phyloP scores from a whole-genome alignment of 257 asterid genomes.

The Solanum piurae region DNA sequence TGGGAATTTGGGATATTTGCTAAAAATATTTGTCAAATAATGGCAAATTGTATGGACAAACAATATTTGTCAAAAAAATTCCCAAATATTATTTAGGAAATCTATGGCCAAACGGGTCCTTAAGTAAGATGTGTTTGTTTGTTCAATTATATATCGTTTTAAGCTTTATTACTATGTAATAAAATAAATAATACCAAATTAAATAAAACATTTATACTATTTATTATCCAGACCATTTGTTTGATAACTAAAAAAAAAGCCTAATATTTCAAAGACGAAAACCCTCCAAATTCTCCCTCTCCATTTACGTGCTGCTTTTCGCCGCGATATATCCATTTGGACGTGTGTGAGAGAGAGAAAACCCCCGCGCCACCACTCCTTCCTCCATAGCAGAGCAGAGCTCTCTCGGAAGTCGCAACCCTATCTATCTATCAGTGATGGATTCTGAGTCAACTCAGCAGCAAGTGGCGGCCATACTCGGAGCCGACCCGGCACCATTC shows the following conservation, averaged over 20 bases:
- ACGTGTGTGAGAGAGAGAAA: background rate
- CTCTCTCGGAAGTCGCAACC: too few relatives aligned
- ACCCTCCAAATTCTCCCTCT: background rate
- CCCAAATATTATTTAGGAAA: too few relatives aligned
- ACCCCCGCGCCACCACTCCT: background rate
- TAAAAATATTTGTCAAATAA: too few relatives aligned
- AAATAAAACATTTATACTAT: background rate
- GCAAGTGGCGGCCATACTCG: slow-evolving; percentile 63
- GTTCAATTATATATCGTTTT: too few relatives aligned
- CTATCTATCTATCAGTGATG: slow-evolving; percentile 14
- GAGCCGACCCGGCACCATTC: slow-evolving; percentile 70
- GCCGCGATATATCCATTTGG: slow-evolving; percentile 13
- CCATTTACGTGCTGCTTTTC: background rate
- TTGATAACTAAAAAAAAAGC: background rate
- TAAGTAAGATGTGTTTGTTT: too few relatives aligned
- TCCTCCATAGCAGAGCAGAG: too few relatives aligned
- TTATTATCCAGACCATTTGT: background rate
- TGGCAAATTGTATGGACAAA: too few relatives aligned
- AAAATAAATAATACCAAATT: too few relatives aligned
- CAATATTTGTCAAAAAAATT: too few relatives aligned
- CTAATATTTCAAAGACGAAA: background rate
- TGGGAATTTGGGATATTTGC: too few relatives aligned
- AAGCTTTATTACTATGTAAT: too few relatives aligned
- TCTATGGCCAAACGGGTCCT: too few relatives aligned
- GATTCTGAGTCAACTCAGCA: slow-evolving; percentile 70